Evolutionary conservation across 352 stramenopile genomes (phyloP).

Genomic region (Phytophthora melonis): DNA sequence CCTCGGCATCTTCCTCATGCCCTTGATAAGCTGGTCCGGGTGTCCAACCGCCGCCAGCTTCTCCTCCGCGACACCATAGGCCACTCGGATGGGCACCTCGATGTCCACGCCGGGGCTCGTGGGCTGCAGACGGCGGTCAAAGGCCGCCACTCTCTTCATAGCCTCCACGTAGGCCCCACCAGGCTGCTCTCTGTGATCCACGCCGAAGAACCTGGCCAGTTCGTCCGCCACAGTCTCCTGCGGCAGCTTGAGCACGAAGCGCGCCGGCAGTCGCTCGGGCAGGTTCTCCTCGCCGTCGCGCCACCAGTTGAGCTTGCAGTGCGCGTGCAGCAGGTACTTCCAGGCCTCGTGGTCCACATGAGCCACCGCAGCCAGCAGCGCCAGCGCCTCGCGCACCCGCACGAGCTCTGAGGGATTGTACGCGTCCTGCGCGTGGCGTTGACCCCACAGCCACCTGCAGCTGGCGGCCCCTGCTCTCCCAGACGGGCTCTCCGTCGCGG

Average conservation of each 20-base stretch:
- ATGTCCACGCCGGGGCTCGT: slow-evolving; percentile 2
- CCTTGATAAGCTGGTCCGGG: slow-evolving; percentile 14
- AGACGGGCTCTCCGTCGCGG: background rate
- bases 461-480: background rate
- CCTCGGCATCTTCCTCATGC: slow-evolving; percentile 5
- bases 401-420: slow-evolving; percentile 2
- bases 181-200: background rate
- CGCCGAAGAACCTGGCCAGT: slow-evolving; percentile 11
- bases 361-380: slow-evolving; percentile 36
- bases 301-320: slow-evolving; percentile 37
- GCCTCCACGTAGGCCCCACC: slow-evolving; percentile 8
- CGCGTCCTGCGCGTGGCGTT: slow-evolving; percentile 15
- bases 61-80: slow-evolving; percentile 3
- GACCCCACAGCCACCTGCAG: slow-evolving; percentile 21
- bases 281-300: slow-evolving; percentile 33
- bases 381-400: slow-evolving; percentile 34
- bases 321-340: slow-evolving; percentile 35
- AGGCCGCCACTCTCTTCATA: slow-evolving; percentile 15
- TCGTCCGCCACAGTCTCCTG: background rate
- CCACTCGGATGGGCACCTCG: slow-evolving; percentile 13
- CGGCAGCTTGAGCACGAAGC: slow-evolving; percentile 26
- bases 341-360: slow-evolving; percentile 33
- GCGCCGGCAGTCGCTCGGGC: slow-evolving; percentile 20
- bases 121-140: background rate
- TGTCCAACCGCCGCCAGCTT: background rate